Evolutionary conservation across 2,329 filamentous ascomycete species (phyloP).

Genomic region (Fusarium xylarioides): DNA sequence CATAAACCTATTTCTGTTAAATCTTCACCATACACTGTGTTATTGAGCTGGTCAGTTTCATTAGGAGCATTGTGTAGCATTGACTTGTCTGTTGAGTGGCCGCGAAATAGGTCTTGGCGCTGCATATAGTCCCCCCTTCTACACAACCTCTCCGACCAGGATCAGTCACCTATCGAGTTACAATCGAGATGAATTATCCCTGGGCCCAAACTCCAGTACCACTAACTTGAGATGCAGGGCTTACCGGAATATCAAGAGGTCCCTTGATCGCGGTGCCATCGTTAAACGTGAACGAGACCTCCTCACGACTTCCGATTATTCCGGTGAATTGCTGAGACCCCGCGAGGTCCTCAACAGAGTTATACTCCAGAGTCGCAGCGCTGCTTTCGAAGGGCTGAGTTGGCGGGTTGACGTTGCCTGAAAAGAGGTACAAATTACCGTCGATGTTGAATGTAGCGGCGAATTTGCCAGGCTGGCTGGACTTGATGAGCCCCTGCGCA

Average conservation of each 20-base stretch:
- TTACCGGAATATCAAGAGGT: background rate
- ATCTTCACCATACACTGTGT: no score
- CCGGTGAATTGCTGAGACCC: background rate
- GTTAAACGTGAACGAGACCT: background rate
- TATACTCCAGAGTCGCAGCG: background rate
- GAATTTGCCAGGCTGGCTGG: fast-evolving
- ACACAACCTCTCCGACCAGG: no score
- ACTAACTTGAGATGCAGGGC: background rate
- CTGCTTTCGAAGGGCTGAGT: background rate
- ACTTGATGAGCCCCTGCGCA: background rate
- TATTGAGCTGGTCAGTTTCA: fast-evolving
- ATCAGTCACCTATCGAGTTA: fast-evolving
- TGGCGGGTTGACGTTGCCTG: background rate
- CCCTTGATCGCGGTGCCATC: background rate
- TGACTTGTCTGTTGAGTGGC: background rate
- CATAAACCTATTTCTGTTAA: background rate
- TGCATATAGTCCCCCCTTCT: background rate
- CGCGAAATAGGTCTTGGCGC: no score
- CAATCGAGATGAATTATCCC: background rate
- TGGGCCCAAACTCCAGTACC: background rate
- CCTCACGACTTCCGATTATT: background rate
- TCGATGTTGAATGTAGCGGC: background rate
- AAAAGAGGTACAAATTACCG: fast-evolving
- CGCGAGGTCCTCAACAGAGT: fast-evolving
- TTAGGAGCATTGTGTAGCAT: background rate